Conservation (phyloP, 2,329 filamentous ascomycete genomes). For the Talaromyces piceae region DNA sequence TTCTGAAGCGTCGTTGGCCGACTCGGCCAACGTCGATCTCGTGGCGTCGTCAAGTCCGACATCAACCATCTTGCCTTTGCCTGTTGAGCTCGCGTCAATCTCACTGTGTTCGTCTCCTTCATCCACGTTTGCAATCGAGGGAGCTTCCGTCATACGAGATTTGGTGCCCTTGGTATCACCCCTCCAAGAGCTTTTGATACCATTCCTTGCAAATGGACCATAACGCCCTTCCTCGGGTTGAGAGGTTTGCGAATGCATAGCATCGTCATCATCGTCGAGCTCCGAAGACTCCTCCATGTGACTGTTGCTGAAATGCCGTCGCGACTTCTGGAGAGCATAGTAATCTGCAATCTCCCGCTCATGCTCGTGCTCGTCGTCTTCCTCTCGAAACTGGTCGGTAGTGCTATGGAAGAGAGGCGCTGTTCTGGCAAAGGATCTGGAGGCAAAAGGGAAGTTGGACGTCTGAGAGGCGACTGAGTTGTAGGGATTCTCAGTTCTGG, state of each 20-base stretch:
- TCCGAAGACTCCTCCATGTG: conserved; percentile 80
- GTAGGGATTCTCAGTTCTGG: conserved; percentile 67
- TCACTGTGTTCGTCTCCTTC: conserved; percentile 32
- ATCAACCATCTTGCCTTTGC: conserved; percentile 69
- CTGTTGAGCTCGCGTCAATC: conserved; percentile 25
- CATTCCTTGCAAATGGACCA: conserved; percentile 36
- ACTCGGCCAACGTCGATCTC: conserved; percentile 36
- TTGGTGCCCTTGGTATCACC: conserved; percentile 38
- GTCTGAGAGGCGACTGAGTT: conserved; percentile 64
- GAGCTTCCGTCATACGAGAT: conserved; percentile 27
- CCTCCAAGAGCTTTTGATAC: conserved; percentile 52
- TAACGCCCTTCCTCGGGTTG: conserved; percentile 41
- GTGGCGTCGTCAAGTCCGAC: conserved; percentile 68
- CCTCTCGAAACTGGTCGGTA: conserved; percentile 82
- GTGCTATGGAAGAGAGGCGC: conserved; percentile 93
- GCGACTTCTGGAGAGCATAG: conserved; percentile 81
- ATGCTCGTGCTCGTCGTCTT: conserved; percentile 86
- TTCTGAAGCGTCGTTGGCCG: conserved; percentile 31
- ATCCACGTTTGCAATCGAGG: conserved; percentile 18
- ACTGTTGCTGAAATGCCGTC: conserved; percentile 78
- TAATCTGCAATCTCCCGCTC: conserved; percentile 90
- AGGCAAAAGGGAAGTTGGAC: conserved; percentile 70
- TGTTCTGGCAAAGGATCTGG: conserved; percentile 66
- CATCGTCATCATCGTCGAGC: conserved; percentile 63
- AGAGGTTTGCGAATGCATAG: conserved; percentile 44